Conservation (phyloP, 352 stramenopile genomes). For the Globisporangium parvum region DNA sequence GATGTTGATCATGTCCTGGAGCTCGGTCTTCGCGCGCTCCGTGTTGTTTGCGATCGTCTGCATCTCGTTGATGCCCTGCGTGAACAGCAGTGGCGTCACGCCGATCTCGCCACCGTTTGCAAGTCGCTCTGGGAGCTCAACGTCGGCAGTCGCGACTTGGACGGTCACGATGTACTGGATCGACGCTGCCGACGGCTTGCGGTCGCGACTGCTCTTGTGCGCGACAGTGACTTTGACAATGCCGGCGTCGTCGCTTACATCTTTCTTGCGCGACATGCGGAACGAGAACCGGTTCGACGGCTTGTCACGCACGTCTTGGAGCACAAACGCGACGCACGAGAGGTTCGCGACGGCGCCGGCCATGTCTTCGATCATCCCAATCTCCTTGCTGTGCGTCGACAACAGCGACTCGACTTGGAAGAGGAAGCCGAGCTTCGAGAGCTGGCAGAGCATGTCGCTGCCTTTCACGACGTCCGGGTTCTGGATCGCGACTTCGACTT, state of each 20-base stretch:
- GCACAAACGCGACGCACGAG: conserved; percentile 81
- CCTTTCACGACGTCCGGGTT: conserved; percentile 67
- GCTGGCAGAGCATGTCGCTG: conserved; percentile 76
- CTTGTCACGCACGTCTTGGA: conserved; percentile 84
- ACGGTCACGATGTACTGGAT: conserved; percentile 85
- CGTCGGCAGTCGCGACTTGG: conserved; percentile 67
- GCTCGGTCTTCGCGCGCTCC: conserved; percentile 80
- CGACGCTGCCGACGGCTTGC: conserved; percentile 48
- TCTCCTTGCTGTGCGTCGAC: conserved; percentile 93
- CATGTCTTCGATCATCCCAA: conserved; percentile 95
- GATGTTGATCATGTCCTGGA: conserved; percentile 89
- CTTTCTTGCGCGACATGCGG: conserved; percentile 77
- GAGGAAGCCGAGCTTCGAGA: conserved; percentile 79
- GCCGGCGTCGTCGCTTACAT: conserved; percentile 61
- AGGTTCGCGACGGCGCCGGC: conserved; percentile 72
- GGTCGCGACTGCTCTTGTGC: conserved; percentile 42
- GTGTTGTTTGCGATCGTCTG: conserved; percentile 93
- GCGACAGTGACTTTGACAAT: conserved; percentile 76
- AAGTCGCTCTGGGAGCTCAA: conserved; percentile 69
- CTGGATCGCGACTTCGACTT: conserved; percentile 79
- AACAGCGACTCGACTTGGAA: conserved; percentile 93
- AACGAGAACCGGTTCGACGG: conserved; percentile 83
- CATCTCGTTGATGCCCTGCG: conserved; percentile 94
- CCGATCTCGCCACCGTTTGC: conserved; percentile 67
- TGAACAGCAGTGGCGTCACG: conserved; percentile 83